Conservation (phyloP, 352 stramenopile species). For the Hyaloperonospora arabidopsidis region DNA sequence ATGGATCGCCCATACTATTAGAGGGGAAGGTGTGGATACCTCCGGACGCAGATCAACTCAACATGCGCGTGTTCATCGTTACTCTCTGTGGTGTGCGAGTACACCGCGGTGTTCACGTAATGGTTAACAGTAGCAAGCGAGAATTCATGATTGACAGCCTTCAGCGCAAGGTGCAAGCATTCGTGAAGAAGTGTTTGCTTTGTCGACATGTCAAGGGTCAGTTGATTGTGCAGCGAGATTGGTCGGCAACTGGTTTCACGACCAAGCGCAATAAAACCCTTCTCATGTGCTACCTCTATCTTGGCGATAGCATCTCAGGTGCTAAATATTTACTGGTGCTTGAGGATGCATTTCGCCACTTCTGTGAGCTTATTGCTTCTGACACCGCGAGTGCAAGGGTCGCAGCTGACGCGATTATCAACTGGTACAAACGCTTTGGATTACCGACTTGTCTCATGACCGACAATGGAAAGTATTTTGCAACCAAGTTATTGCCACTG, state of each 20-base stretch:
- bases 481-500: too few relatives aligned
- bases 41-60: too few relatives aligned
- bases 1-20: too few relatives aligned
- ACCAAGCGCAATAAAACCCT: background rate
- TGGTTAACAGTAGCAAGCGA: too few relatives aligned
- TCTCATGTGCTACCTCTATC: background rate
- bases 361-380: background rate
- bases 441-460: background rate
- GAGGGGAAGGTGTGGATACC: too few relatives aligned
- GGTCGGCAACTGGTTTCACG: background rate
- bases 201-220: background rate
- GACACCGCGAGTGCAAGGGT: background rate
- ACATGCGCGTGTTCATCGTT: too few relatives aligned
- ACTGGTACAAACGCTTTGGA: background rate
- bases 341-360: background rate
- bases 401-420: background rate
- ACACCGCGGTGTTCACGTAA: too few relatives aligned
- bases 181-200: background rate
- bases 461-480: too few relatives aligned
- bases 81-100: too few relatives aligned
- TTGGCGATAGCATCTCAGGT: background rate
- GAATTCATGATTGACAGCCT: background rate
- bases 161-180: background rate
- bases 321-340: background rate
- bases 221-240: constrained; percentile 2